Percentiles rank a stretch among this genome's conserved stretches.
Evolutionary conservation across 805 yeast genomes (phyloP).

Genomic region (Ogataea paraovalis): DNA sequence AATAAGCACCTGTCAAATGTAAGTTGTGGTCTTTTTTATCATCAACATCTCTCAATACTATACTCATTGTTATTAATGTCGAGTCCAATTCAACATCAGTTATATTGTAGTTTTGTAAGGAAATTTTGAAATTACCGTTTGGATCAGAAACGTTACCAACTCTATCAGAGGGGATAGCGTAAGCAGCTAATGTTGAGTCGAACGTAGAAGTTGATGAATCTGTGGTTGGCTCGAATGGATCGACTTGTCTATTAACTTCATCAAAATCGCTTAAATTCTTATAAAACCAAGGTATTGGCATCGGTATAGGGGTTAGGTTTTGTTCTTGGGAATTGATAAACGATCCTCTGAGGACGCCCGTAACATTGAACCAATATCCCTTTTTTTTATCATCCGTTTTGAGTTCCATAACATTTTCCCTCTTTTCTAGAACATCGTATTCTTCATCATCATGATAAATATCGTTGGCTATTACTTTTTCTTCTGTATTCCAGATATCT

Average conservation of each 20-base stretch:
- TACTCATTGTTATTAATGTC: constrained; percentile 29
- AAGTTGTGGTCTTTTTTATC: constrained; percentile 50
- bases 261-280: constrained; percentile 19
- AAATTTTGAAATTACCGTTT: constrained; percentile 20
- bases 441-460: constrained; percentile 11
- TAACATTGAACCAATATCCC: constrained; percentile 37
- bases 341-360: constrained; percentile 44
- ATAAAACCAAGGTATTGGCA: constrained; percentile 31
- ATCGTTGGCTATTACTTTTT: constrained; percentile 17
- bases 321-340: constrained; percentile 26
- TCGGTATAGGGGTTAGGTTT: constrained; percentile 18
- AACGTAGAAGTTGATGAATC: constrained; percentile 14
- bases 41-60: constrained; percentile 37
- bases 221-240: constrained; percentile 11
- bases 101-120: constrained; percentile 14
- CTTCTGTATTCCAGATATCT: constrained; percentile 48
- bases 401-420: background rate
- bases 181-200: constrained; percentile 5
- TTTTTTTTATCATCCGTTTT: constrained; percentile 14
- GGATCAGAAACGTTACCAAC: constrained; percentile 27
- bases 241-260: constrained; percentile 11
- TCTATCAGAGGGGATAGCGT: constrained; percentile 7
- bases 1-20: constrained; percentile 58
- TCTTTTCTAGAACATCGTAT: background rate
- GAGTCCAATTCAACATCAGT: constrained; percentile 22